Evolutionary conservation across 2,329 filamentous ascomycete species (phyloP), one percentile per base, ranked within the genome.

Genomic region (Helotiales sp.): DNA sequence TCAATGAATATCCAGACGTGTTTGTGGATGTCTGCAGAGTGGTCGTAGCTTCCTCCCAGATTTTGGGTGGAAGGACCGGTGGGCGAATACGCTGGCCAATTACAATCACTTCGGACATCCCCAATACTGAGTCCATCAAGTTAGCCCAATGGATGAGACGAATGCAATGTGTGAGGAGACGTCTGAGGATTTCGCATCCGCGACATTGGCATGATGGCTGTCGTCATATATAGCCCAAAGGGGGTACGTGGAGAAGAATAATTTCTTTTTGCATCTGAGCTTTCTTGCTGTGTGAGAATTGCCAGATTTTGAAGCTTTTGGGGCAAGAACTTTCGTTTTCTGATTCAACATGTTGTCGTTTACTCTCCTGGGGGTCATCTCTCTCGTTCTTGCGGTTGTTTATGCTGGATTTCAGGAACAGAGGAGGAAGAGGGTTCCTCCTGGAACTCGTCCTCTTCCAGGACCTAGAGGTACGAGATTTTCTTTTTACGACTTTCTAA

Each of bases 391-490:
- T n/a, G 50, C 32, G 11, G n/a, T 69, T 55, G 45, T 55, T 28
- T 65, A 69, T 50, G 40, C 47, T 32, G 37, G 28, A 11, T 4
- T 64, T 20, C 61, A 59, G 37, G 26, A 52, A 13, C 60, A 58
- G n/a, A 65, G 59, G n/a, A 52, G 59, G 22, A 69, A 69, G 63
- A 63, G 50, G 2, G 54, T 71, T 22, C 71, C 71, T 57, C 66
- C 66, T 55, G 68, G 71, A 5, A 65, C 68, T 34, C 66, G 68
- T 47, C 64, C 37, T 20, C 61, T 72, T 17, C 71, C 69, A 34
- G 71, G 71, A 37, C 71, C 69, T 3, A 70, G 66, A 68, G 71
- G 71, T 71, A 52, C 24, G 26, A 50, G 11, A 13, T 40, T 32
- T 17, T 26, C 20, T 34, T 32, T 5, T 59, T 28, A 7, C 40